Evolutionary conservation across 306 rosid species (phyloP).

Genomic region (Luffa acutangula): DNA sequence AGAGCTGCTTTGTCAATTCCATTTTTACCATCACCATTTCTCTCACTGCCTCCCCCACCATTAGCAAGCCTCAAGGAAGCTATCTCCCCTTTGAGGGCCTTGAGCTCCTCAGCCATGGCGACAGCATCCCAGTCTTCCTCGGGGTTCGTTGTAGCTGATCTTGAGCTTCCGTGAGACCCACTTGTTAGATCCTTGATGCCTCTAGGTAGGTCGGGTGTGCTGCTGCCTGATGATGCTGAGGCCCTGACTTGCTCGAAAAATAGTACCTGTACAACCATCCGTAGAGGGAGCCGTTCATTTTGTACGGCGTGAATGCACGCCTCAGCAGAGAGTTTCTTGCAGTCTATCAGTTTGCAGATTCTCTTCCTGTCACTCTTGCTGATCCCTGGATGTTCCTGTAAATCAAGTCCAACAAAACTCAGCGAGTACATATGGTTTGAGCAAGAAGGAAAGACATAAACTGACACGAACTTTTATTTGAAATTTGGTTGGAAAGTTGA

Average conservation of each 20-base stretch:
- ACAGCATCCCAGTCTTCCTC: conserved; percentile 71
- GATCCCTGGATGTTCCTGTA: conserved; percentile 78
- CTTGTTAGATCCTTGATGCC: conserved; percentile 58
- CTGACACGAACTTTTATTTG: background rate
- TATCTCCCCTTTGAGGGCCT: conserved; percentile 74
- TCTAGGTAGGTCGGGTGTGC: conserved; percentile 83
- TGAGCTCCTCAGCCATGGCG: conserved; percentile 74
- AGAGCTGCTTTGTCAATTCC: conserved; percentile 59
- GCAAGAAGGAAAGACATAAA: background rate
- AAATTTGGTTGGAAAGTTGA: background rate
- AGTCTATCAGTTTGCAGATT: conserved; percentile 94
- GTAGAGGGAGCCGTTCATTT: conserved; percentile 90
- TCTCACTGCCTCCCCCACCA: conserved; percentile 37
- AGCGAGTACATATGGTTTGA: background rate
- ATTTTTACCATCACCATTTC: conserved; percentile 40
- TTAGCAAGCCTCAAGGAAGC: conserved; percentile 65
- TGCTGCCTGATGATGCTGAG: conserved; percentile 67
- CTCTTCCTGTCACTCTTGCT: conserved; percentile 77
- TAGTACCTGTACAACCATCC: conserved; percentile 89
- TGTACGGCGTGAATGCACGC: conserved; percentile 92
- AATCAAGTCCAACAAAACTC: background rate
- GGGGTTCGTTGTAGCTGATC: conserved; percentile 69
- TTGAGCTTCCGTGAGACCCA: conserved; percentile 73
- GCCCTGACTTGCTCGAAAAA: conserved; percentile 86
- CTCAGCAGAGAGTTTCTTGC: conserved; percentile 74